Percentiles rank a stretch among this genome's conserved stretches.
Conservation (phyloP, 2,329 filamentous ascomycete species). For the Byssothecium circinans region DNA sequence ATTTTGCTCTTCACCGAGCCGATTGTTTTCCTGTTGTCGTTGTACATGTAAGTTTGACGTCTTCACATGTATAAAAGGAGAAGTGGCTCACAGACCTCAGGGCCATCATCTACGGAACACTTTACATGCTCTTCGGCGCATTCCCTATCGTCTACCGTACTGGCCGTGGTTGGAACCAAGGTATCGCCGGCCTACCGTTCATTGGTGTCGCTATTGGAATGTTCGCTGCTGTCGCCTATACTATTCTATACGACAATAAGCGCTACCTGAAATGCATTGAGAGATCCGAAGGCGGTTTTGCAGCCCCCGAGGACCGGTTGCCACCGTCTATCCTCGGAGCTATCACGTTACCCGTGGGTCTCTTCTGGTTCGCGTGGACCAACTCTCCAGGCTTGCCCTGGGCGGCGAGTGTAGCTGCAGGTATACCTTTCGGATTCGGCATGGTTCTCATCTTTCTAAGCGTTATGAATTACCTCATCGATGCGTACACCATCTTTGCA, state of each 20-base stretch:
- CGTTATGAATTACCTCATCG: conserved; percentile 48
- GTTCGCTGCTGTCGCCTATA: conserved; percentile 59
- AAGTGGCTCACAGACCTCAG: conserved; percentile 9
- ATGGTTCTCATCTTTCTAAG: conserved; percentile 68
- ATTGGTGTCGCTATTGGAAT: conserved; percentile 71
- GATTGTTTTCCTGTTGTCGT: conserved; percentile 64
- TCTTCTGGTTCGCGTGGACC: conserved; percentile 49
- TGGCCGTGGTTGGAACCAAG: conserved; percentile 41
- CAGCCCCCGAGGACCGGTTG: conserved; percentile 68
- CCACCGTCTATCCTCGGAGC: conserved; percentile 64
- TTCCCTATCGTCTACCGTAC: conserved; percentile 65
- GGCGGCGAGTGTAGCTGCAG: conserved; percentile 56
- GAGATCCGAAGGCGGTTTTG: conserved; percentile 54
- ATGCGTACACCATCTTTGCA: conserved; percentile 69
- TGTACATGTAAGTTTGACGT: conserved; percentile 57
- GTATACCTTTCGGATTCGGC: conserved; percentile 59
- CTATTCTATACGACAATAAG: conserved; percentile 41
- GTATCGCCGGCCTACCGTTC: conserved; percentile 54
- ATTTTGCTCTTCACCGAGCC: conserved; percentile 70
- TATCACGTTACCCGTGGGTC: conserved; percentile 58
- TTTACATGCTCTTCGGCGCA: conserved; percentile 54
- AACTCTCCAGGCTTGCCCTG: conserved; percentile 57
- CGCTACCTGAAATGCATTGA: conserved; percentile 46
- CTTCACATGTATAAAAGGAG: not conserved
- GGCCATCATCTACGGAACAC: conserved; percentile 57